These are phyloP conservation scores for Talaromyces funiculosus DNA, from an alignment of 2,329 filamentous ascomycete genomes.

Conservation along the genomic window DNA sequence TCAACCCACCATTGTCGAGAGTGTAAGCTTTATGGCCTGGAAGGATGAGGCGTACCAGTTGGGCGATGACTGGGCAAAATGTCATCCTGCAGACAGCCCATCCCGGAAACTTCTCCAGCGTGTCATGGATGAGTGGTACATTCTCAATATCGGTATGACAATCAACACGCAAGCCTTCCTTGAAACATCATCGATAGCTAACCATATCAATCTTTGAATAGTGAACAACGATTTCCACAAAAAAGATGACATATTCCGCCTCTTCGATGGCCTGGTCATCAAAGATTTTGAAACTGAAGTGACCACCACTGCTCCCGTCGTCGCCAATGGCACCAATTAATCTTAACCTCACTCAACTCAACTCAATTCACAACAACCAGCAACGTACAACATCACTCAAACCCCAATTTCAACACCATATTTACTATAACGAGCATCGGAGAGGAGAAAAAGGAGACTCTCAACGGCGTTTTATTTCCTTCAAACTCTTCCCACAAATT, in stretches of 20 bases:
- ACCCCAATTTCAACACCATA: not conserved
- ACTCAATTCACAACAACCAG: not conserved
- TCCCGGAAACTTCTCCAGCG: slow-evolving; percentile 74
- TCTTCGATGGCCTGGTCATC: slow-evolving; percentile 67
- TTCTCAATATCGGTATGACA: slow-evolving; percentile 83
- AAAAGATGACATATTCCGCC: slow-evolving; percentile 70
- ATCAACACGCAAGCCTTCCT: not conserved
- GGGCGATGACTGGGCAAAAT: slow-evolving; percentile 89
- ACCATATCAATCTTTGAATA: slow-evolving; percentile 36
- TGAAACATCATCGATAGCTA: not conserved
- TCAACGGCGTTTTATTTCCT: slow-evolving; percentile 1
- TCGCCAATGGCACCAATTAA: slow-evolving; percentile 12
- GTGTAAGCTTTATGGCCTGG: slow-evolving; percentile 95
- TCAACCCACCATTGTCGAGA: slow-evolving; percentile 99
- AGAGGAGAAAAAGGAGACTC: not conserved
- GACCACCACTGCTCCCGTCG: slow-evolving; percentile 18
- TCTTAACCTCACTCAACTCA: not conserved
- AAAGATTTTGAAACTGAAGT: slow-evolving; percentile 33
- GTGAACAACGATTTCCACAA: slow-evolving; percentile 98
- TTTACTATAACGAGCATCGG: not conserved
- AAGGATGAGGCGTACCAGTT: slow-evolving; percentile 95
- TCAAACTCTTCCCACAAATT: not conserved
- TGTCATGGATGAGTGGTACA: slow-evolving; percentile 84
- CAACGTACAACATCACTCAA: not conserved
- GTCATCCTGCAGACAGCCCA: slow-evolving; percentile 69